Percentiles rank a stretch among this genome's conserved stretches.
Evolutionary conservation across 2,329 filamentous ascomycete genomes (phyloP).

Genomic region (Magnaporthiopsis rhizophila): DNA sequence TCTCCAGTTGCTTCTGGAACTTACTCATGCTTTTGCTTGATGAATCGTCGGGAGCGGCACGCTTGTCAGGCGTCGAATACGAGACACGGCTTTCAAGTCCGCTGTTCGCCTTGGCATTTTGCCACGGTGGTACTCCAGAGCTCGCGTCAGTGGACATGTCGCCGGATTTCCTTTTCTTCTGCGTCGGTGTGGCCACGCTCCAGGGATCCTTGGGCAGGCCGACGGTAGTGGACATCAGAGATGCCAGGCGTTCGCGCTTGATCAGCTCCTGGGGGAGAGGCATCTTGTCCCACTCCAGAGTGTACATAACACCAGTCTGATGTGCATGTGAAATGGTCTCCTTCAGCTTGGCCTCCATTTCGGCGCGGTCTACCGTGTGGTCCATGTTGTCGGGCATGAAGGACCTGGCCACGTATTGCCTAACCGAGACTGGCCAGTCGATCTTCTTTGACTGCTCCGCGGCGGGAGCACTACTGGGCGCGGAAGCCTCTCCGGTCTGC

Average conservation of each 20-base stretch:
- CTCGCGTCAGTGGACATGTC: constrained; percentile 52
- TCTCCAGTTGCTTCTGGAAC: constrained; percentile 80
- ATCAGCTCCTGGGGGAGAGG: constrained; percentile 82
- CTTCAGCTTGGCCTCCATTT: constrained; percentile 81
- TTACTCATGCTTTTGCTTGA: constrained; percentile 58
- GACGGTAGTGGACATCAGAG: constrained; percentile 7
- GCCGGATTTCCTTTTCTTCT: constrained; percentile 78
- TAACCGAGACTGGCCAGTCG: constrained; percentile 75
- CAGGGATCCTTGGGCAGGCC: constrained; percentile 7
- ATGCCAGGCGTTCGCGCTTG: constrained; percentile 49
- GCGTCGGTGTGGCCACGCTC: constrained; percentile 20
- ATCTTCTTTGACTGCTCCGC: constrained; percentile 43
- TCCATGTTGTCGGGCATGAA: constrained; percentile 70
- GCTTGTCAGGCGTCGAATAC: constrained; percentile 43
- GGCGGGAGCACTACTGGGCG: not conserved
- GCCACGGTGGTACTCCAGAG: constrained; percentile 49
- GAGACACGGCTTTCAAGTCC: constrained; percentile 70
- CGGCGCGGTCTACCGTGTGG: constrained; percentile 50
- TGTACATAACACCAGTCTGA: constrained; percentile 61
- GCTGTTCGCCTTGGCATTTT: constrained; percentile 42
- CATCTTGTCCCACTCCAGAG: constrained; percentile 74
- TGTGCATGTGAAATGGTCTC: constrained; percentile 76
- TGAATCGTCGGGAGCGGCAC: constrained; percentile 27
- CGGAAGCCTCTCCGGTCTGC: constrained; percentile 10
- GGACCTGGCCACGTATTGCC: constrained; percentile 80